Evolutionary conservation across 1,284 basidiomycete species (phyloP).

Genomic region (Malassezia cuniculi): DNA sequence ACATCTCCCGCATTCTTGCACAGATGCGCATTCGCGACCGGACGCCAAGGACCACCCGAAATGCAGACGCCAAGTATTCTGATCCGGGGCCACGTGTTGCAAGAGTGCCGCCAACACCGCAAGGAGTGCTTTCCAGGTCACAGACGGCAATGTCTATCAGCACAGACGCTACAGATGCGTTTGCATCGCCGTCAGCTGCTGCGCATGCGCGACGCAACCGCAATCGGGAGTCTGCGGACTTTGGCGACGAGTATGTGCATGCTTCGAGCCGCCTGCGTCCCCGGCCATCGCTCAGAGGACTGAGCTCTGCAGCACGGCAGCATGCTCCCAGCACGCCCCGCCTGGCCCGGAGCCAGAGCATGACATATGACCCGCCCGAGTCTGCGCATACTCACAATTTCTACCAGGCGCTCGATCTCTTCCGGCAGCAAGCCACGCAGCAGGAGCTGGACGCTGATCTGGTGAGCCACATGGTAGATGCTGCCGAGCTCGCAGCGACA

Average conservation of each 20-base stretch:
- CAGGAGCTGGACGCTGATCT: slow-evolving; percentile 10
- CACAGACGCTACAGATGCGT: too few relatives aligned
- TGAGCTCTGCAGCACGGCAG: too few relatives aligned
- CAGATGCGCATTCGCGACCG: slow-evolving; percentile 19
- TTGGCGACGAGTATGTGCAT: slow-evolving; percentile 5
- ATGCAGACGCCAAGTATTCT: slow-evolving; percentile 16
- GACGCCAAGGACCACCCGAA: slow-evolving; percentile 10
- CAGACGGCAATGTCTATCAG: too few relatives aligned
- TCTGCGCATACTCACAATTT: background rate
- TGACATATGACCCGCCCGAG: too few relatives aligned
- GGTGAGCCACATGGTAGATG: slow-evolving; percentile 16
- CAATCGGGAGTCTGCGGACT: background rate
- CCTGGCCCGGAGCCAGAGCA: background rate
- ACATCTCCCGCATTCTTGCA: slow-evolving; percentile 25
- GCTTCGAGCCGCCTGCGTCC: background rate
- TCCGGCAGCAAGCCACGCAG: slow-evolving; percentile 1
- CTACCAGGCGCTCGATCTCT: background rate
- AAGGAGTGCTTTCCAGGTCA: too few relatives aligned
- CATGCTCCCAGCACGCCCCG: background rate
- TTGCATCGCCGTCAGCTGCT: too few relatives aligned
- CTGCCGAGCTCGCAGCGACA: slow-evolving; percentile 18
- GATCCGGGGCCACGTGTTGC: too few relatives aligned
- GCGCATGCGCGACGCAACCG: background rate
- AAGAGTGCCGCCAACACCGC: too few relatives aligned
- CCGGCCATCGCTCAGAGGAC: too few relatives aligned